phyloP scores from a whole-genome alignment of 2,329 filamentous ascomycete genomes.

The Penicillium glabrum region DNA sequence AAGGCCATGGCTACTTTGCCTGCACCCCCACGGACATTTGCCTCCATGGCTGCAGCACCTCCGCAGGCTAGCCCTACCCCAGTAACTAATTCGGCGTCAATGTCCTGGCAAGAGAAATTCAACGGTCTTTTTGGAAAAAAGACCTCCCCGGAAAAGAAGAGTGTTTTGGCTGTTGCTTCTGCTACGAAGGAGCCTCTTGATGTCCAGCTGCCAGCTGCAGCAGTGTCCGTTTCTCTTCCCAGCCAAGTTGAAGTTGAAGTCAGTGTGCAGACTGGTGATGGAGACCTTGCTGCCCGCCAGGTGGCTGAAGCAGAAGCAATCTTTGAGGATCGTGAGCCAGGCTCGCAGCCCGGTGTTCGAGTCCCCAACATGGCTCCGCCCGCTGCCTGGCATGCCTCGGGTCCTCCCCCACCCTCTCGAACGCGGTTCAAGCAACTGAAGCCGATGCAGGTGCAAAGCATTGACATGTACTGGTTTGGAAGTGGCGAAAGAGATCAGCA shows the following conservation, averaged over 20 bases:
- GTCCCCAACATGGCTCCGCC: constrained; percentile 65
- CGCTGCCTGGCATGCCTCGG: constrained; percentile 62
- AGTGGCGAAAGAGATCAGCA: constrained; percentile 39
- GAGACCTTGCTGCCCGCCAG: constrained; percentile 60
- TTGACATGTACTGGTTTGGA: constrained; percentile 46
- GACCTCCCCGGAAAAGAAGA: constrained; percentile 49
- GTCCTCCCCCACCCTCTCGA: constrained; percentile 33
- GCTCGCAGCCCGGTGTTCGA: constrained; percentile 69
- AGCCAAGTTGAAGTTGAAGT: constrained; percentile 28
- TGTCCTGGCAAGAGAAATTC: constrained; percentile 77
- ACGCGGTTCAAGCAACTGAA: constrained; percentile 52
- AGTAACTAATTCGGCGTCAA: constrained; percentile 47
- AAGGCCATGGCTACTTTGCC: constrained; percentile 44
- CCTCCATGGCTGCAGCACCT: constrained; percentile 41
- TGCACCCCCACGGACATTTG: constrained; percentile 46
- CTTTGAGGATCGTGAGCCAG: constrained; percentile 79
- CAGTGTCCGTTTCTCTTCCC: constrained; percentile 72
- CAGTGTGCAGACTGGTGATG: constrained; percentile 40
- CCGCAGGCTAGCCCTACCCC: constrained; percentile 31
- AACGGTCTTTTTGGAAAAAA: constrained; percentile 74
- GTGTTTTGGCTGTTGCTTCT: constrained; percentile 61
- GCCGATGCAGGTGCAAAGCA: constrained; percentile 53
- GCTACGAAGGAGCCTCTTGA: constrained; percentile 68
- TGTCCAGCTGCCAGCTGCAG: constrained; percentile 49
- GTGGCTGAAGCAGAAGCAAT: constrained; percentile 78